Evolutionary conservation across 2,329 filamentous ascomycete species (phyloP), one percentile per base, ranked within the genome.

Genomic region (Pleochaeta shiraiana): DNA sequence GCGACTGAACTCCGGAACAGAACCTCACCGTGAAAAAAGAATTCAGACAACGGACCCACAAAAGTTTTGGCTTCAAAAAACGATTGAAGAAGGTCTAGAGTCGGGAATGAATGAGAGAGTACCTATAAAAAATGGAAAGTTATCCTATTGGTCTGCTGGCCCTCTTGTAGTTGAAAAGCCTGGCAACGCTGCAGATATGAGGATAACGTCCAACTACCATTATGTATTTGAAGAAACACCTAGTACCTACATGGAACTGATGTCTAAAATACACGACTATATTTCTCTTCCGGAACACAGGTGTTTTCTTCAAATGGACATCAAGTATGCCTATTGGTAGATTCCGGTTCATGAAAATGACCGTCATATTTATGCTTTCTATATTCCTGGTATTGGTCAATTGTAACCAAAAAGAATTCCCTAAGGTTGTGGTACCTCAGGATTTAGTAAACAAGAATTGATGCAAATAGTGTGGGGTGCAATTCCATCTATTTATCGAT

Each of bases 371-470:
- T 64, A 47, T 33, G 62, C 39, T 5, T 57, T 57, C 26, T 21
- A 12, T 28, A 64, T 57, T n/a, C 11, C 47, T n/a, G 47, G 45
- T 6, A 57, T 59, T 24, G 45, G 45, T n/a, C 30, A 59, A 34
- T 12, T 64, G 11, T 47, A 64, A n/a, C 63, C 30, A 11, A 33
- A n/a, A 9, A n/a, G 45, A 21, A 64, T 64, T 45, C 63, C 47
- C 12, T n/a, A 64, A 64, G 47, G 21, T 12, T 64, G n/a, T 16
- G 28, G 28, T 21, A 57, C 21, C 14, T 11, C 45, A n/a, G 45
- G 21, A n/a, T 53, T 53, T 14, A 9, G 21, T 28, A 26, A 7
- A 4, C 50, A 19, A n/a, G 47, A 59, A 34, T 19, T 59, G 3
- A 59, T 64, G 63, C 28, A 64, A 57, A 57, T 57, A 14, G 11